Evolutionary conservation across 225 moss, liverwort and hornwort species (phyloP), one percentile per base, ranked within the genome.

Genomic region (Bryum argenteum): DNA sequence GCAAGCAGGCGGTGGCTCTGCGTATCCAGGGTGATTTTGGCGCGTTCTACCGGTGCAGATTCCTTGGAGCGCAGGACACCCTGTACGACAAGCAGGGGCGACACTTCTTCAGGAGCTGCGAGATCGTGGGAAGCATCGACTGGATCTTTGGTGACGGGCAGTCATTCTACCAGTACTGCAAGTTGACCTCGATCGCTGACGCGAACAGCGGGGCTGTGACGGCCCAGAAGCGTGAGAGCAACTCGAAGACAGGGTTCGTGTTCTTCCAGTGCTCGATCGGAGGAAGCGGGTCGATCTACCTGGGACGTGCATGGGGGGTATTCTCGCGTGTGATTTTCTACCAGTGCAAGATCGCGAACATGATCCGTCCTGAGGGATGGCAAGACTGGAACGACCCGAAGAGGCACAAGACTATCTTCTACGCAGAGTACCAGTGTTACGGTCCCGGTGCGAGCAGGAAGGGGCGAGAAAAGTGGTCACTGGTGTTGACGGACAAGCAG

Each of bases 231-330:
- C n/a, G n/a, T n/a, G n/a, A n/a, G n/a, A n/a, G n/a, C n/a, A n/a
- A n/a, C n/a, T n/a, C n/a, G n/a, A n/a, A 84, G 39, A 65, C 68
- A 1, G 83, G 83, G 1, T 83, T 76, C 54, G 72, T 76, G 15
- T 76, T 83, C 65, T 69, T 22, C 22, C 18, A 50, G 47, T 85
- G 82, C 70, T 1, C 38, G 20, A 58, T 85, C n/a, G 58, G 65
- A 2, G 85, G 82, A 0, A 17, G 57, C 1, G 85, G 85, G 0
- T 15, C 40, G 11, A 72, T 79, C 21, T 87, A 54, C 24, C 11
- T 87, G 65, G 77, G 77, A 11, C 77, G 87, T 9, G 84, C 87
- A 0, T 87, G 87, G 87, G 87, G 87, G 4, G 47, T 78, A 0
- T 41, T 73, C 54, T 81, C 81, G 8, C 72, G 81, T 2, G 69